These are phyloP conservation scores for Pythium brachiatum DNA, from an alignment of 352 stramenopile species.

Conservation along the genomic window DNA sequence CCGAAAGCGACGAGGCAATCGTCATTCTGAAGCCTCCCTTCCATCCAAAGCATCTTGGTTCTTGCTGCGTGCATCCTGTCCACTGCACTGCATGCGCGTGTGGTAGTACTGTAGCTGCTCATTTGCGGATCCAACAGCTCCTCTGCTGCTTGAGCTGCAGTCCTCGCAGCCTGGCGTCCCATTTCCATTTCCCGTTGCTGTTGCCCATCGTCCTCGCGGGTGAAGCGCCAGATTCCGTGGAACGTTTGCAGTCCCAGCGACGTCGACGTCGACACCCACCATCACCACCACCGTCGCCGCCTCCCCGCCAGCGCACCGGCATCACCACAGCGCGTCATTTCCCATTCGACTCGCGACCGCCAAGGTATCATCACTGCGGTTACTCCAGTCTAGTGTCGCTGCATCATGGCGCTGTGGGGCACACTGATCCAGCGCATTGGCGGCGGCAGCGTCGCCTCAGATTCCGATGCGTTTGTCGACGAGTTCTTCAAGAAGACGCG, in stretches of 20 bases:
- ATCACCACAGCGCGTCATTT: slow-evolving; percentile 13
- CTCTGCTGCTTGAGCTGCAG: no score
- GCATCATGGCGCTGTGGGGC: slow-evolving; percentile 72
- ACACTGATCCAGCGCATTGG: slow-evolving; percentile 76
- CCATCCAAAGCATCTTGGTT: no score
- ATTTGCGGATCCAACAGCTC: no score
- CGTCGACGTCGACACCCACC: slow-evolving; percentile 13
- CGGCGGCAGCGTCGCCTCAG: slow-evolving; percentile 40
- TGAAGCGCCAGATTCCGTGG: slow-evolving; percentile 13
- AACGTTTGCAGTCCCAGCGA: neutral
- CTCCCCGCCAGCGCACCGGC: neutral
- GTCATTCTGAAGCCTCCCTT: no score
- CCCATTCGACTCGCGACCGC: neutral
- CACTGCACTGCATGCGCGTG: no score
- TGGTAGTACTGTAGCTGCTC: no score
- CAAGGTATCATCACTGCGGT: neutral
- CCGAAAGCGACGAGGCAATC: slow-evolving; percentile 27
- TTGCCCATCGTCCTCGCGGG: neutral
- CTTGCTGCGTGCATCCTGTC: no score
- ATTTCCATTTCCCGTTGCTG: neutral
- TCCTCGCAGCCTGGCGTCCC: no score
- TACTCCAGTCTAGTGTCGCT: neutral
- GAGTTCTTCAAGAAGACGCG: slow-evolving; percentile 79
- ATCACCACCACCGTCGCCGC: neutral
- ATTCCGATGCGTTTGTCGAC: slow-evolving; percentile 75